Conservation (phyloP, 2,329 filamentous ascomycete genomes). For the Penicillium olsonii region DNA sequence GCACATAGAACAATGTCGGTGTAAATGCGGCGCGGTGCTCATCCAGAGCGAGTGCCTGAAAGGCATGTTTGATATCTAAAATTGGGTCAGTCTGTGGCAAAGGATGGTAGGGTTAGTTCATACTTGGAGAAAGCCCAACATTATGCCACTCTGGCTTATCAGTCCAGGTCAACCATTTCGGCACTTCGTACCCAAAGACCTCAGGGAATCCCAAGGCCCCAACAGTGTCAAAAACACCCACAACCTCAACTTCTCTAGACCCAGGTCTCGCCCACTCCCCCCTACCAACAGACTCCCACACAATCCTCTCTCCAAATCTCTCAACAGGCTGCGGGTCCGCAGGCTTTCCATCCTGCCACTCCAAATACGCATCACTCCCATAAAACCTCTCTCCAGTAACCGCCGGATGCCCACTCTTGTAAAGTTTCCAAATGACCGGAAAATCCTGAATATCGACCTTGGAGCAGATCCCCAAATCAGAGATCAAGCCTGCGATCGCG, state of each 20-base stretch:
- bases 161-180: not conserved
- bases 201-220: slow-evolving; percentile 35
- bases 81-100: not conserved
- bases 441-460: slow-evolving; percentile 20
- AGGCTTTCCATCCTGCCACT: slow-evolving; percentile 21
- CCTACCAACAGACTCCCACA: slow-evolving; percentile 8
- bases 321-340: slow-evolving; percentile 11
- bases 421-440: slow-evolving; percentile 21
- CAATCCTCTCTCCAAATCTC: slow-evolving; percentile 16
- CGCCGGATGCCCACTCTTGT: slow-evolving; percentile 12
- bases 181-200: slow-evolving; percentile 21
- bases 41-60: slow-evolving; percentile 43
- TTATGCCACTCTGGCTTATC: slow-evolving; percentile 16
- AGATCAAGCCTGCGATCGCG: slow-evolving; percentile 22
- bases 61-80: slow-evolving; percentile 38
- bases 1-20: slow-evolving; percentile 56
- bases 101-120: not conserved
- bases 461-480: slow-evolving; percentile 22
- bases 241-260: slow-evolving; percentile 26
- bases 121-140: slow-evolving; percentile 22
- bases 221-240: slow-evolving; percentile 38
- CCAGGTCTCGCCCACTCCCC: slow-evolving; percentile 15
- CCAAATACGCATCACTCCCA: slow-evolving; percentile 21
- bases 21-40: slow-evolving; percentile 48
- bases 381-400: slow-evolving; percentile 17